phyloP scores from a whole-genome alignment of 2,329 filamentous ascomycete species.

The Pestalotiopsis fici region DNA sequence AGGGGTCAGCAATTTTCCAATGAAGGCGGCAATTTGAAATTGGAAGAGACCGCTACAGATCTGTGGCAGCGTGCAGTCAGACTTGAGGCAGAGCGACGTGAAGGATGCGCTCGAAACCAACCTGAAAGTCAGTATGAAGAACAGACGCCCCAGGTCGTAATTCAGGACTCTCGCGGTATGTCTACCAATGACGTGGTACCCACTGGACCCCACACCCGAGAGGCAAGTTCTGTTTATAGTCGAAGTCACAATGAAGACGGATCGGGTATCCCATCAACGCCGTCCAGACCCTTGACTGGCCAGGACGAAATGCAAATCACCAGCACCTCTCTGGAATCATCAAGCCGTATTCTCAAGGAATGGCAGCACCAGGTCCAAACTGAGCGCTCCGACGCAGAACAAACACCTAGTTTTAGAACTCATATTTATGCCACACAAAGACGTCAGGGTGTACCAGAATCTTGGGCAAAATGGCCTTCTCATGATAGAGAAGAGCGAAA shows the following conservation, averaged over 20 bases:
- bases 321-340: conserved; percentile 18
- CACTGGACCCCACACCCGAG: not conserved
- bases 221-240: conserved; percentile 1
- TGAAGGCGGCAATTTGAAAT: conserved; percentile 4
- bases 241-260: not conserved
- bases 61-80: conserved; percentile 14
- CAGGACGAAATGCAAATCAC: not conserved
- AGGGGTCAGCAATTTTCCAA: not conserved
- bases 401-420: conserved; percentile 10
- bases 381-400: conserved; percentile 15
- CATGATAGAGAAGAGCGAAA: conserved; percentile 28
- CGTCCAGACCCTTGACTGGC: not conserved
- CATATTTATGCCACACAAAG: conserved; percentile 5
- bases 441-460: conserved; percentile 23
- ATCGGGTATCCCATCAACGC: not conserved
- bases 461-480: conserved; percentile 34
- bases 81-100: conserved; percentile 11
- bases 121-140: not conserved
- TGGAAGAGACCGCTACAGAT: conserved; percentile 11
- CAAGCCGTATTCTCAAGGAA: conserved; percentile 23
- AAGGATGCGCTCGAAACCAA: not conserved
- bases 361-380: conserved; percentile 27
- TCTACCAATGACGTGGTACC: not conserved
- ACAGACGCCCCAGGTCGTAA: not conserved
- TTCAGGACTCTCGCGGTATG: not conserved